These are phyloP conservation scores for Ogataea paradorogensis DNA, from an alignment of 805 yeast species.

Conservation along the genomic window DNA sequence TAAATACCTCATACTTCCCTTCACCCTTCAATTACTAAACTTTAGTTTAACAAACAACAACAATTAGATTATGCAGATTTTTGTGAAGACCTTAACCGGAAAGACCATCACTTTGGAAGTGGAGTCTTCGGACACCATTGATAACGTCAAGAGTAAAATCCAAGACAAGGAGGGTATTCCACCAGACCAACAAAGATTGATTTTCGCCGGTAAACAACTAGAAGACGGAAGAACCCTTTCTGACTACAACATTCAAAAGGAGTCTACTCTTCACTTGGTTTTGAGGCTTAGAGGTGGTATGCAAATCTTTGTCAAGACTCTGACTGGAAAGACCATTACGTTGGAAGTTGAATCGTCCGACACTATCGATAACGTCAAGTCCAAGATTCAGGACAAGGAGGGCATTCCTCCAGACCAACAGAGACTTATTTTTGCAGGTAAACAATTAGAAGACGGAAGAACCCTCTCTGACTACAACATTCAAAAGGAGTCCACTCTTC, in stretches of 20 bases:
- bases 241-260: no score
- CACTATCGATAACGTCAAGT: constrained; percentile 43
- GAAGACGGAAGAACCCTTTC: no score
- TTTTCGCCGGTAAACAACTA: no score
- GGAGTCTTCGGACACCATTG: no score
- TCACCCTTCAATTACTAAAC: not conserved
- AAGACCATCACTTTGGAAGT: no score
- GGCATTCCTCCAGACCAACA: constrained; percentile 44
- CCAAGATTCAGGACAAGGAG: constrained; percentile 42
- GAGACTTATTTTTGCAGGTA: constrained; percentile 43
- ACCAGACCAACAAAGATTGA: no score
- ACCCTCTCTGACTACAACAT: constrained; percentile 79
- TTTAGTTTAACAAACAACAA: not conserved
- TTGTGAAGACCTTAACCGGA: constrained; percentile 34
- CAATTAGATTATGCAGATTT: constrained; percentile 48
- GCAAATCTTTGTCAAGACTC: constrained; percentile 50
- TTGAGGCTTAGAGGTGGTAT: no score
- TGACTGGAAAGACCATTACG: constrained; percentile 91
- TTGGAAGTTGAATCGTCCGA: constrained; percentile 70
- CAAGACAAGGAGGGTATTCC: no score
- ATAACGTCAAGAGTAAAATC: no score
- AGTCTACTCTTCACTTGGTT: no score
- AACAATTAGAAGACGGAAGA: constrained; percentile 64
- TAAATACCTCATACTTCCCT: constrained; percentile 22
- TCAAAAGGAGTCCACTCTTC: constrained; percentile 40